Conservation (phyloP, 2,329 filamentous ascomycete species). For the Aspergillus fijiensis region DNA sequence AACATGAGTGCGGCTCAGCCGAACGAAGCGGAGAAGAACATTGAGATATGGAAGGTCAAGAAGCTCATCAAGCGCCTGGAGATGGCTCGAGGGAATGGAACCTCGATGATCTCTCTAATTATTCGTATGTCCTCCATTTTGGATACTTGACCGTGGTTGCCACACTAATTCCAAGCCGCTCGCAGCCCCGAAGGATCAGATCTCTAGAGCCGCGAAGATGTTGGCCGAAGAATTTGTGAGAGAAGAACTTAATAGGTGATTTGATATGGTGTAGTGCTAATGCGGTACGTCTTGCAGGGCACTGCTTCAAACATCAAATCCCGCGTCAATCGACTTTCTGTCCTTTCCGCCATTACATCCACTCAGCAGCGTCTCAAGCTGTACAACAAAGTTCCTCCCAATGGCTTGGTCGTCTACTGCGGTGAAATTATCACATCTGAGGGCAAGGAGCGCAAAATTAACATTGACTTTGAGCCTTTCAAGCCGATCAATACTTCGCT, state of each 20-base stretch:
- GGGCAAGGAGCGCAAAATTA: slow-evolving; percentile 99
- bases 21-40: slow-evolving; percentile 98
- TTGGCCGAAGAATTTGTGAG: slow-evolving; percentile 99
- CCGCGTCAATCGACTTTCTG: slow-evolving; percentile 96
- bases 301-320: slow-evolving; percentile 99
- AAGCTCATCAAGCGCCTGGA: slow-evolving; percentile 99
- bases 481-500: slow-evolving; percentile 99
- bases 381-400: slow-evolving; percentile 97
- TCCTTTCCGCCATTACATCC: slow-evolving; percentile 96
- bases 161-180: slow-evolving; percentile 20
- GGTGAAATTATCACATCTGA: slow-evolving; percentile 99
- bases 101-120: slow-evolving; percentile 98
- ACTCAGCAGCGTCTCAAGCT: slow-evolving; percentile 99
- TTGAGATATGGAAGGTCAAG: slow-evolving; percentile 90
- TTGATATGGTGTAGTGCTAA: slow-evolving; percentile 9
- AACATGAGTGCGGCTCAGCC: slow-evolving; percentile 79
- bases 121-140: slow-evolving; percentile 68
- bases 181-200: slow-evolving; percentile 92
- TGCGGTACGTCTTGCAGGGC: slow-evolving; percentile 56
- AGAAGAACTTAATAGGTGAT: not conserved
- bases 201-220: slow-evolving; percentile 97
- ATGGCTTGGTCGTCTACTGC: slow-evolving; percentile 97
- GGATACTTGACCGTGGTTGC: not conserved
- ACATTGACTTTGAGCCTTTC: slow-evolving; percentile 99
- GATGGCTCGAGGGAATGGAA: slow-evolving; percentile 95